A percentile compares a stretch with the other conserved stretches of the same genome.
Conservation (phyloP, 164 flowering plant species). For the Euptelea pleiosperma region DNA sequence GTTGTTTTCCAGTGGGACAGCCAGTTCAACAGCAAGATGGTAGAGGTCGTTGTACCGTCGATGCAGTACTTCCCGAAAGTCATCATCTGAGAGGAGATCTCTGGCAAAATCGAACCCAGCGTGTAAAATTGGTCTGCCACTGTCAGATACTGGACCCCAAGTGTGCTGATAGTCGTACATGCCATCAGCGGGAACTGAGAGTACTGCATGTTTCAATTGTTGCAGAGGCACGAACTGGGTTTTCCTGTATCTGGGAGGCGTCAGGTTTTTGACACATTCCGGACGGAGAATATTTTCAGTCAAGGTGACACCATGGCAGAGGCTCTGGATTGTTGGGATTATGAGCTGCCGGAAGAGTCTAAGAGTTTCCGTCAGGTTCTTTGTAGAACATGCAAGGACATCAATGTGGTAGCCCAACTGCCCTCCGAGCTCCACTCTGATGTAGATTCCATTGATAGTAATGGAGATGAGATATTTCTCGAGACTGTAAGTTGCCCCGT, state of each 20-base stretch:
- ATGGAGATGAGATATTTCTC: conserved; percentile 82
- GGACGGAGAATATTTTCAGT: conserved; percentile 66
- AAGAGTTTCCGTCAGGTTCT: conserved; percentile 67
- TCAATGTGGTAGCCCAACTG: conserved; percentile 71
- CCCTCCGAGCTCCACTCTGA: conserved; percentile 90
- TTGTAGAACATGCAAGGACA: conserved; percentile 82
- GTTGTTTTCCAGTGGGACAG: conserved; percentile 51
- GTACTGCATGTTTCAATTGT: conserved; percentile 63
- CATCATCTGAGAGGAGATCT: conserved; percentile 86
- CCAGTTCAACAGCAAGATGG: conserved; percentile 75
- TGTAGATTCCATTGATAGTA: conserved; percentile 63
- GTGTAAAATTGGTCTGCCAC: conserved; percentile 49
- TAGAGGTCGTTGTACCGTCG: conserved; percentile 73
- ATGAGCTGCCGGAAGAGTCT: conserved; percentile 71
- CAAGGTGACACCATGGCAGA: conserved; percentile 65
- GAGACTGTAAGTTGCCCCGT: conserved; percentile 75
- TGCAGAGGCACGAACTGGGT: conserved; percentile 51
- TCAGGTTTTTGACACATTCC: conserved; percentile 65
- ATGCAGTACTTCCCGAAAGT: conserved; percentile 79
- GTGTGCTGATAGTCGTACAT: conserved; percentile 97
- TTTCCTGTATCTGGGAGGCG: conserved; percentile 71
- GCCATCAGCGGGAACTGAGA: conserved; percentile 80
- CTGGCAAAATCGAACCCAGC: conserved; percentile 79
- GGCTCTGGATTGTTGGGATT: conserved; percentile 72
- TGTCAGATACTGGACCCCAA: conserved; percentile 65